Evolutionary conservation across 2,329 filamentous ascomycete genomes (phyloP), one percentile per base, ranked within the genome.

Genomic region (Monosporascus sp.): DNA sequence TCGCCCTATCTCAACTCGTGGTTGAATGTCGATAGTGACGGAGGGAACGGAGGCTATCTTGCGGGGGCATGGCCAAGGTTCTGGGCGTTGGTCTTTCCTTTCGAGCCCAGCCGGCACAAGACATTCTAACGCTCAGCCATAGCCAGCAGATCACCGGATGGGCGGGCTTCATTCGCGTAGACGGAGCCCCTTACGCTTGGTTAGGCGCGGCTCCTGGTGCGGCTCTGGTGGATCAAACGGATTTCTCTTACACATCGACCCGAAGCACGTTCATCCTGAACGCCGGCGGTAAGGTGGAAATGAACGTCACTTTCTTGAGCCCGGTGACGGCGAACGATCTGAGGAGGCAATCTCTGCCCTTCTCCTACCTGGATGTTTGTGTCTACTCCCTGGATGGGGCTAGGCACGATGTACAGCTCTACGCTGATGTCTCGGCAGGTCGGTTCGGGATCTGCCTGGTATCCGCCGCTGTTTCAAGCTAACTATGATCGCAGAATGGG

Each of bases 1-100:
- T 87, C 84, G 9, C 89, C 89, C 0, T 93, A 92, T 60, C 70
- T 92, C 17, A 90, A 82, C 65, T 81, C 84, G 15, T 90, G 87
- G 86, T 75, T 87, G 43, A 71, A 80, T 53, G 84, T 78, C 9
- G 85, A 84, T 1, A 80, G 74, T 28, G 76, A 84, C 65, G 81
- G 79, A 22, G 79, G 81, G 9, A 82, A 86, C 63, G 84, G 84
- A 37, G 86, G 85, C 1, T 80, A 86, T 55, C 75, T 91, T 31
- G 80, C 87, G 0, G 86, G 87, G 2, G 70, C 83, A 63, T 91
- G 86, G 86, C 80, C 86, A 1, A 75, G 73, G 1, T 88, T 88
- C 60, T 91, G 85, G 82, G 75, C 76, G 86, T 86, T 74, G n/a
- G 15, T 50, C 49, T 38, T n/a, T 15, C n/a, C 26, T 5, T 5